Evolutionary conservation across 1,284 basidiomycete species (phyloP).

Genomic region (Dichomitus squalens): DNA sequence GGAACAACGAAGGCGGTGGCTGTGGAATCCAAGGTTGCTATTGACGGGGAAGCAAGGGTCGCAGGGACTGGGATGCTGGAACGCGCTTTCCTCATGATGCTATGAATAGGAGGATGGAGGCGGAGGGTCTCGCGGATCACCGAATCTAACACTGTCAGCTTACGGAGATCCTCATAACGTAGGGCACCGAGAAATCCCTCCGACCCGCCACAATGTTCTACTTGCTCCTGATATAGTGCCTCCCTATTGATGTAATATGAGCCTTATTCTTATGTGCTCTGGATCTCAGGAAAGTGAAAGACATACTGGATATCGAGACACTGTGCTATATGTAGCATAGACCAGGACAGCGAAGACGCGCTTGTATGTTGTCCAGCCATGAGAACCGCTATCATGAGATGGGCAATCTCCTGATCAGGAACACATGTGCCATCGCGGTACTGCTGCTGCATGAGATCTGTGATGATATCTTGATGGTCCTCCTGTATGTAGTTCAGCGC

Average conservation of each 20-base stretch:
- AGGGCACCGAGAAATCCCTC: no score
- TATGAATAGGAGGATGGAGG: constrained; percentile 92
- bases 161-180: constrained; percentile 85
- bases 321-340: constrained; percentile 86
- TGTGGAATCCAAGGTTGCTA: constrained; percentile 81
- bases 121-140: constrained; percentile 94
- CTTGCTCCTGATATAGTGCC: no score
- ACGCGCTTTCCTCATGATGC: constrained; percentile 88
- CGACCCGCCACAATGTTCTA: no score
- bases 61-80: constrained; percentile 83
- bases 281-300: no score
- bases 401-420: constrained; percentile 91
- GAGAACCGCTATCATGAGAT: constrained; percentile 94
- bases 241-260: no score
- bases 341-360: constrained; percentile 90
- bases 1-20: constrained; percentile 82
- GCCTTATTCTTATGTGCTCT: no score
- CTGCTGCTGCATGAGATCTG: constrained; percentile 81
- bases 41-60: constrained; percentile 75
- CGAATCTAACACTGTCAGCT: constrained; percentile 84
- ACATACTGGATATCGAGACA: constrained; percentile 77
- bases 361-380: constrained; percentile 99
- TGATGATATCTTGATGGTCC: constrained; percentile 92
- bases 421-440: constrained; percentile 87
- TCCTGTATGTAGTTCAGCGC: no score